These are phyloP conservation scores for Neofusicoccum cordaticola DNA, from an alignment of 2,329 filamentous ascomycete genomes.

Conservation along the genomic window DNA sequence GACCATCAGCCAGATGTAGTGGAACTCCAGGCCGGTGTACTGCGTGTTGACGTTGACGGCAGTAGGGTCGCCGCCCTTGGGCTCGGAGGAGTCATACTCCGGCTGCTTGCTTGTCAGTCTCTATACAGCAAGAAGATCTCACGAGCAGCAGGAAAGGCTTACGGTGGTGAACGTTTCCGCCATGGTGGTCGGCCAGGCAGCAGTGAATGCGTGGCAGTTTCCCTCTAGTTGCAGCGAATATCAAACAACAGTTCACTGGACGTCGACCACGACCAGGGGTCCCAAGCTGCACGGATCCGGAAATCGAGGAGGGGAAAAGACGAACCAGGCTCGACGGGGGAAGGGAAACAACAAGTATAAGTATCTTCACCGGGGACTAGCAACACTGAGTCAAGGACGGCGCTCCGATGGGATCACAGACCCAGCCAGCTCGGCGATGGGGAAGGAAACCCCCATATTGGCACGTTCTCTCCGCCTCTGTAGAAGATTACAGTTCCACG, in stretches of 20 bases:
- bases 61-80: constrained; percentile 55
- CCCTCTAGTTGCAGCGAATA: not conserved
- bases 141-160: not conserved
- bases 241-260: not conserved
- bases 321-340: not conserved
- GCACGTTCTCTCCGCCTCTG: not conserved
- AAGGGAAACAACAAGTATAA: not conserved
- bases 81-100: constrained; percentile 40
- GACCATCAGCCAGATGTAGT: constrained; percentile 60
- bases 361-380: not conserved
- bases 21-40: constrained; percentile 58
- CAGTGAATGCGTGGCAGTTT: not conserved
- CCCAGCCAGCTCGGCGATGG: not conserved
- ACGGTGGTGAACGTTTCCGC: constrained; percentile 12
- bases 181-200: not conserved
- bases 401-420: not conserved
- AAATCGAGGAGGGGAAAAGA: not conserved
- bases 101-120: constrained; percentile 27
- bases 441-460: not conserved
- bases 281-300: not conserved
- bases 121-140: not conserved
- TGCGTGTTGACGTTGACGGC: constrained; percentile 57
- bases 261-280: not conserved
- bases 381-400: not conserved
- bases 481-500: not conserved